These are phyloP conservation scores for Daldinia concentrica DNA, from an alignment of 495 filamentous ascomycete species.

Conservation along the genomic window DNA sequence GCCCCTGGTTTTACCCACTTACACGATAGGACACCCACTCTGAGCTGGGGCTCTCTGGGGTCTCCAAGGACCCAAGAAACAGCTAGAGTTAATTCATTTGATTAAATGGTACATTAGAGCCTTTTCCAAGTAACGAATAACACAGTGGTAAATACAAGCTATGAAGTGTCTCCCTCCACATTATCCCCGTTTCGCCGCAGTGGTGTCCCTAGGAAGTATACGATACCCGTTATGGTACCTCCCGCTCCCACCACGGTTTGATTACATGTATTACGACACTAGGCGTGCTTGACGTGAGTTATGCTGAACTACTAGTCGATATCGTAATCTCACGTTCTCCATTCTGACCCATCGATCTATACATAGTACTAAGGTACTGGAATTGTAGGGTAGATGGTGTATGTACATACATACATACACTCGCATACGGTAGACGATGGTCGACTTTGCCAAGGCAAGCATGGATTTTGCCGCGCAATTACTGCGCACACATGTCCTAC, in stretches of 20 bases:
- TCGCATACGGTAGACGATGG: constrained; percentile 5
- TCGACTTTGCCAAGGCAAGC: constrained; percentile 28
- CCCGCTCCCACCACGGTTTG: constrained; percentile 10
- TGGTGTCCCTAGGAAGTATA: constrained; percentile 35
- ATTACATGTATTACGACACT: constrained; percentile 22
- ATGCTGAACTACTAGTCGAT: constrained; percentile 29
- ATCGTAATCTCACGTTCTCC: constrained; percentile 38
- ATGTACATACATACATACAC: not conserved
- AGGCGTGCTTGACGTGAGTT: constrained; percentile 14
- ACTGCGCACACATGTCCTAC: constrained; percentile 40
- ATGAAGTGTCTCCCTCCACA: constrained; percentile 34
- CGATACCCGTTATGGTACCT: constrained; percentile 34
- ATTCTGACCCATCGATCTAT: constrained; percentile 28
- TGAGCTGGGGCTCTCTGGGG: constrained; percentile 38
- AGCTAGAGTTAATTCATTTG: constrained; percentile 33
- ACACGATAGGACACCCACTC: constrained; percentile 16
- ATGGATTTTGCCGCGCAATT: constrained; percentile 46
- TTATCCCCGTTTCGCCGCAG: constrained; percentile 39
- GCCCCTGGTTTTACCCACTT: constrained; percentile 24
- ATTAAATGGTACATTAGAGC: constrained; percentile 35
- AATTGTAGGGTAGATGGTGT: constrained; percentile 3
- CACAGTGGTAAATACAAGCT: constrained; percentile 21
- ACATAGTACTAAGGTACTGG: constrained; percentile 4
- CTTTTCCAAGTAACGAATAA: constrained; percentile 28
- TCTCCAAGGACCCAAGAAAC: constrained; percentile 36